These are phyloP conservation scores for Barbatosphaeria neglecta DNA, from an alignment of 495 filamentous ascomycete genomes.

Conservation along the genomic window DNA sequence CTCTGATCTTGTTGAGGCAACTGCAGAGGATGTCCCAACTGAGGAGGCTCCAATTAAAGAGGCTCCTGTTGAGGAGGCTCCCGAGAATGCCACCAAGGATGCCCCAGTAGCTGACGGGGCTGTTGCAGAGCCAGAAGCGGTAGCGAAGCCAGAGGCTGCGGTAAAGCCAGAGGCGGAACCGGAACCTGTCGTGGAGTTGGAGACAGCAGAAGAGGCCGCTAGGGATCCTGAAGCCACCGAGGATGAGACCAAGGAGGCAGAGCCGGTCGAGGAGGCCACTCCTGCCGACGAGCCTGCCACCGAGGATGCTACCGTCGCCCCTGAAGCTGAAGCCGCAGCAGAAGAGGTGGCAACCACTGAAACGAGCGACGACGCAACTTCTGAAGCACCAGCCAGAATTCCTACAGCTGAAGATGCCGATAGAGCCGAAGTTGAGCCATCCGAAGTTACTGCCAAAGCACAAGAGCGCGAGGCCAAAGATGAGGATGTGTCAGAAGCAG, in stretches of 20 bases:
- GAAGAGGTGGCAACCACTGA: not conserved
- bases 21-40: not conserved
- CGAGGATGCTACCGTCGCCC: not conserved
- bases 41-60: slow-evolving; percentile 4
- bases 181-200: slow-evolving; percentile 1
- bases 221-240: not conserved
- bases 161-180: not conserved
- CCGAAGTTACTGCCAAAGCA: not conserved
- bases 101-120: not conserved
- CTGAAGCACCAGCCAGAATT: not conserved
- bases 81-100: slow-evolving; percentile 1
- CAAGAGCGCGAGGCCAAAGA: not conserved
- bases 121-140: not conserved
- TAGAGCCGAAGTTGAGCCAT: not conserved
- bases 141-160: slow-evolving; percentile 1
- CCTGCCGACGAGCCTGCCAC: not conserved
- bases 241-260: not conserved
- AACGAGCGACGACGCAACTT: not conserved
- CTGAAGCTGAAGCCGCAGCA: not conserved
- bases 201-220: not conserved
- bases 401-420: not conserved
- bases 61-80: not conserved
- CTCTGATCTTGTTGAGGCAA: slow-evolving; percentile 2
- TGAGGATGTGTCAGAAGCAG: not conserved
- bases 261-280: not conserved